Evolutionary conservation across 805 yeast genomes (phyloP), one percentile per base, ranked within the genome.

Genomic region (Starmera dryadoides): DNA sequence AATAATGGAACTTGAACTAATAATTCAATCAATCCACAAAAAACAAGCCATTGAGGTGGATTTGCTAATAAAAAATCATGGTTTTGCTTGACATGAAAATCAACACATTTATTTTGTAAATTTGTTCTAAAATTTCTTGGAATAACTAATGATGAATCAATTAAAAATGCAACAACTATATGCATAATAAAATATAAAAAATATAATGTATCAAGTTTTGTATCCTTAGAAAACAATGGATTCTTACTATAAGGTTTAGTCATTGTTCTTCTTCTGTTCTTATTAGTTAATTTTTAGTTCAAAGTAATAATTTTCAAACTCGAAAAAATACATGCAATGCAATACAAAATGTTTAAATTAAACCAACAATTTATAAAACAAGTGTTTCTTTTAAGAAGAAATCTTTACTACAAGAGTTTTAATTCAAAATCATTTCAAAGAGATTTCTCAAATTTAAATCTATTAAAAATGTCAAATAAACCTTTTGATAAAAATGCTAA

Each of bases 1-100:
- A 93, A 93, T 22, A 85, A 66, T 1, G 98, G 98, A 37, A 85
- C 56, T 62, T 91, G 98, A 47, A 83, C 69, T 3, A 77, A 36
- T 31, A 89, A 44, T 58, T 91, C 98, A 41, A 86, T 55, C 48
- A 71, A 59, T 1, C 88, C 94, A 58, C 84, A 87, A 29, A 72
- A 57, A 40, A 70, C 63, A 36, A 91, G 69, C 97, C 97, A 91
- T 3, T 64, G 48, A 1, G 95, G 91, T 14, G 73, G 67, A 8
- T 67, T 60, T 7, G 55, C 55, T 15, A 85, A 61, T 19, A 91
- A 62, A 45, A 85, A 79, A 59, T 91, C 98, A 38, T 82, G 75
- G 63, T 88, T 86, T 15, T 58, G 46, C 4, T 56, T 30, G 17
- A 85, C 61, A 52, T 93, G 96, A 60, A 76, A 77, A 3, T 66